Base-by-base conservation (phyloP, 169 alveolate species). In the Eimeria sp. region DNA sequence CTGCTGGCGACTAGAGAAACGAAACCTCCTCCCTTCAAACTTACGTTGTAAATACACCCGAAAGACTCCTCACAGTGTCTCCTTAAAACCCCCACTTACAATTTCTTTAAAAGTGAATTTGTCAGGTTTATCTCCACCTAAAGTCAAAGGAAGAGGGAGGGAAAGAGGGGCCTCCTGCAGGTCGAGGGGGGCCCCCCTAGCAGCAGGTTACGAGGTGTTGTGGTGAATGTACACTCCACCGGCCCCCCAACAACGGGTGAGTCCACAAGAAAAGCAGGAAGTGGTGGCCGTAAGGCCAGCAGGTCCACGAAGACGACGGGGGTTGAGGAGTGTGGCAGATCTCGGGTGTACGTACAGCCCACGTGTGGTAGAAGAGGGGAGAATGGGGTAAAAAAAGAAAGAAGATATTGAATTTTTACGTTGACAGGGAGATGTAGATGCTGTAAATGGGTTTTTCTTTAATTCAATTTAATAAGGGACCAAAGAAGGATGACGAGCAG, bases 301-400 rank as follows among this genome's bases (percentile, higher is more conserved):
- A 34, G 40, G 40, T 34, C 0, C 40, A 34, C 40, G 40, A 34
- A 34, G 40, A 43, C 2, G 87, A 49, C 5, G 51, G 57, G 20
- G 65, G 63, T 14, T 76, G 13, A 0, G 49, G 70, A 13, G 76
- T 67, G 16, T 16, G 27, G 51, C 13, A 11, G 84, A 45, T 73
- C 14, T 76, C 63, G 45, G 87, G 87, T 76, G 87, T 76, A 76
- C 30, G n/a, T 76, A 76, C 65, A 76, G 61, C 63, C 5, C 43
- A 20, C 16, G 14, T 63, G 87, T 43, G 22, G 40, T 34, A 43
- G 57, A 11, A 43, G 61, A 65, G 87, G n/a, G 87, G 84, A 2
- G 2, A 34, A 34, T 2, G 16, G 84, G 18, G n/a, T 16, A n/a
- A 54, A 16, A 54, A 54, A 54, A 54, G 63, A 54, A 54, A 11